phyloP scores from a whole-genome alignment of 2,329 filamentous ascomycete species.

The Dactylellina parvicollis region DNA sequence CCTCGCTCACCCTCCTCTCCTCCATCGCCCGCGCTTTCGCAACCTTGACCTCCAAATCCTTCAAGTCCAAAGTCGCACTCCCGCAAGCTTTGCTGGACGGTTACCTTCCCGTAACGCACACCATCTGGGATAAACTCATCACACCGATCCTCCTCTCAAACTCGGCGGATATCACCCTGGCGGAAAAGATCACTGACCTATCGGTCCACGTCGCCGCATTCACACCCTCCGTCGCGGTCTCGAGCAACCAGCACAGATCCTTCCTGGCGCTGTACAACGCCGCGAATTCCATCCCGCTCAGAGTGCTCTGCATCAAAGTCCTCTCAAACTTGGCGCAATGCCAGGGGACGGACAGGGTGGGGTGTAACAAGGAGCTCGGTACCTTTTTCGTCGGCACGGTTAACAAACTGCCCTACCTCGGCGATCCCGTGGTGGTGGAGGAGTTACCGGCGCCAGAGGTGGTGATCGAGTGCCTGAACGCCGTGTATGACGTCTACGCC shows the following conservation, averaged over 20 bases:
- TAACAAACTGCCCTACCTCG: slow-evolving; percentile 63
- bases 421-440: slow-evolving; percentile 10
- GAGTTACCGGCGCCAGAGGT: slow-evolving; percentile 67
- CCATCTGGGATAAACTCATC: slow-evolving; percentile 70
- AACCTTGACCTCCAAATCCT: slow-evolving; percentile 26
- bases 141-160: slow-evolving; percentile 69
- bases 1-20: slow-evolving; percentile 71
- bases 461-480: slow-evolving; percentile 72
- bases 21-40: slow-evolving; percentile 72
- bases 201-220: slow-evolving; percentile 73
- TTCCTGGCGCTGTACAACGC: slow-evolving; percentile 75
- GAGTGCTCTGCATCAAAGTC: slow-evolving; percentile 36
- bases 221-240: slow-evolving; percentile 58
- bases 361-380: slow-evolving; percentile 71
- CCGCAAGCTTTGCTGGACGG: slow-evolving; percentile 66
- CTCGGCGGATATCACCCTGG: slow-evolving; percentile 70
- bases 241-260: slow-evolving; percentile 67
- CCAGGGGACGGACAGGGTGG: slow-evolving; percentile 65
- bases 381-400: slow-evolving; percentile 71
- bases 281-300: slow-evolving; percentile 39
- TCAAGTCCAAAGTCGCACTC: slow-evolving; percentile 41
- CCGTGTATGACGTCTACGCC: slow-evolving; percentile 74
- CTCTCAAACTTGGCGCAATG: slow-evolving; percentile 34
- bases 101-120: slow-evolving; percentile 68
- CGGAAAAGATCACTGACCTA: slow-evolving; percentile 72